Evolutionary conservation across 2,329 filamentous ascomycete species (phyloP), one percentile per base, ranked within the genome.

Genomic region (Zasmidium cellare): DNA sequence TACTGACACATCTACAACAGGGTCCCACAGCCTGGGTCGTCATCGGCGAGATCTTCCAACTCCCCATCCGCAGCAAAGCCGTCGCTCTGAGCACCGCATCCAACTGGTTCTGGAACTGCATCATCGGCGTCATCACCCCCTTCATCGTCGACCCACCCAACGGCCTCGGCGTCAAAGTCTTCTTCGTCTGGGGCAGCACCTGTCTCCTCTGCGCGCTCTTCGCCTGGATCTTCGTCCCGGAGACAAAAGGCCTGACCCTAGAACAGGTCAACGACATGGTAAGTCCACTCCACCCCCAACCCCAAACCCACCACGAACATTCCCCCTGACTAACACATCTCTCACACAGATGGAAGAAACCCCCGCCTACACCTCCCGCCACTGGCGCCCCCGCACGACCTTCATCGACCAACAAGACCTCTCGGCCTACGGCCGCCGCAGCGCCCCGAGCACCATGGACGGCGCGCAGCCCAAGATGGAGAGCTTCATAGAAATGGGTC

Each of bases 1-100:
- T n/a, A 35, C 46, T 55, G 14, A 51, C 45, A n/a, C 19, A 18
- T 14, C 18, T 9, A 9, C 6, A 35, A 18, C 24, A 46, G 62
- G 91, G 91, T 53, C 90, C 91, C 1, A 86, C 80, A 22, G 82
- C 81, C 11, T 85, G 82, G 84, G 70, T 73, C 9, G 66, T 72
- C 18, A 92, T 94, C 69, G 91, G 91, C 72, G 92, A 96, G 80
- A 89, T 94, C 75, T 96, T 89, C 84, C 90, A 91, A 57, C 84
- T 96, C 47, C 79, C 79, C 55, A 77, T 78, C 9, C 74, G 78
- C 44, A 74, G 75, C 20, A 79, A 80, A 69, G 78, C 78, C 53
- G 91, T 96, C 58, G 91, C 85, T 65, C 82, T 96, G 44, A 92
- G 90, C 24, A 96, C 92, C 1, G 90, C 91, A 56, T 91, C 87